Conservation (phyloP, 2,329 filamentous ascomycete genomes). For the Ophioceras dolichostomum region DNA sequence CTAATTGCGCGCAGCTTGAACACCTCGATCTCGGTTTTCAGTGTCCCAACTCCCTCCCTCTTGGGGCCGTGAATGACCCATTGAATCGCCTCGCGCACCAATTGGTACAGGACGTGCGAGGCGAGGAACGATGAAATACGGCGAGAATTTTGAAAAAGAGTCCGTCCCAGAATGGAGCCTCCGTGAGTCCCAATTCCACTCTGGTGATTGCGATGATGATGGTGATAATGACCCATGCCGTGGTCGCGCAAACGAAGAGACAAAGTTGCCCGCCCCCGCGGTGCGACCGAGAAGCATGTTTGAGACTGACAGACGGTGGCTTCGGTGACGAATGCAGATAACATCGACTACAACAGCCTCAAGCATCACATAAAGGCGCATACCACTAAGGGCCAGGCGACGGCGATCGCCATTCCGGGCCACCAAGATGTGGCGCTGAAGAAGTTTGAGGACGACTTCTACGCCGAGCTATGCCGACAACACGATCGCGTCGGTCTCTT, state of each 20-base stretch:
- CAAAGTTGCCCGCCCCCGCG: too few relatives aligned
- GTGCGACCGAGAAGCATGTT: background rate
- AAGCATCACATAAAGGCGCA: conserved; percentile 75
- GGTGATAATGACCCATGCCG: too few relatives aligned
- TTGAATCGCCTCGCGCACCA: conserved; percentile 1
- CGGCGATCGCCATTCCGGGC: conserved; percentile 63
- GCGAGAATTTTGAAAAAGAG: conserved; percentile 58
- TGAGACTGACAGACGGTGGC: background rate
- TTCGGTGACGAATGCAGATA: conserved; percentile 40
- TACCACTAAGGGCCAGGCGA: conserved; percentile 58
- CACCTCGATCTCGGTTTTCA: too few relatives aligned
- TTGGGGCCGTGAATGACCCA: too few relatives aligned
- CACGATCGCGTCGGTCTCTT: conserved; percentile 71
- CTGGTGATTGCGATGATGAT: too few relatives aligned
- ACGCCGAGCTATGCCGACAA: conserved; percentile 56
- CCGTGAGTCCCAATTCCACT: too few relatives aligned
- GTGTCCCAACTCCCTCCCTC: too few relatives aligned
- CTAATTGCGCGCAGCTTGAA: too few relatives aligned
- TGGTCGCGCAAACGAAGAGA: background rate
- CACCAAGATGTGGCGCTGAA: conserved; percentile 45
- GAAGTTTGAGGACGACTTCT: conserved; percentile 62
- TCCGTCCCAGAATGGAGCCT: conserved; percentile 76
- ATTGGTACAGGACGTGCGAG: background rate
- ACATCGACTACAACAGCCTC: conserved; percentile 80
- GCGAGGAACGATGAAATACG: conserved; percentile 55